Evolutionary conservation across 768 basidiomycete species (phyloP).

Genomic region (Termitomyces sp.): DNA sequence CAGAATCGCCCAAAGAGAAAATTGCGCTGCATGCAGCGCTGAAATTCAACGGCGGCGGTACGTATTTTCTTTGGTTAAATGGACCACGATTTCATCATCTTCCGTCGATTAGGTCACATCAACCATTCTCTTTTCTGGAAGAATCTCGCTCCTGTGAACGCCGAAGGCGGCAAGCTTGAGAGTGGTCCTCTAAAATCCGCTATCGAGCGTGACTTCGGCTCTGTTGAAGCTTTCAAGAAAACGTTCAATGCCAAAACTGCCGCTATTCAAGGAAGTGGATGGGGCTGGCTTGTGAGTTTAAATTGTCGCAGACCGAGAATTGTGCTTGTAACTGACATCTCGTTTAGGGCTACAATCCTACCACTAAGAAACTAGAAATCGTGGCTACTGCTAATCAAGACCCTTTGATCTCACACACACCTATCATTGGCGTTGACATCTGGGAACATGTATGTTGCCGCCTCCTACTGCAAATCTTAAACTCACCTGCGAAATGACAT

Average conservation of each 20-base stretch:
- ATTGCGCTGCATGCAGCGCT: constrained; percentile 88
- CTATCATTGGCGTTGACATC: constrained; percentile 94
- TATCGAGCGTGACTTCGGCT: constrained; percentile 79
- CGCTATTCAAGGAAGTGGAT: constrained; percentile 94
- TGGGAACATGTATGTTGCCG: constrained; percentile 83
- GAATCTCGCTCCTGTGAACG: constrained; percentile 76
- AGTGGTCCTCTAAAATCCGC: constrained; percentile 72
- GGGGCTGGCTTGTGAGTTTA: constrained; percentile 88
- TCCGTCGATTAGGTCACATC: constrained; percentile 60
- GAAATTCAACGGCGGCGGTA: constrained; percentile 97
- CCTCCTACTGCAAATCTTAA: background rate
- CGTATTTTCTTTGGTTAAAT: constrained; percentile 9
- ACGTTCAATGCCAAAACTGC: constrained; percentile 84
- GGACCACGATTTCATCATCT: too few species aligned
- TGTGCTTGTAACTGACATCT: background rate
- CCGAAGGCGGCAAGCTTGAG: constrained; percentile 59
- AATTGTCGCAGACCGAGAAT: background rate
- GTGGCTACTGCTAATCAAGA: constrained; percentile 97
- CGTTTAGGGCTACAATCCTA: constrained; percentile 61
- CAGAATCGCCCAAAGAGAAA: constrained; percentile 60
- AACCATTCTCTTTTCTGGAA: constrained; percentile 98
- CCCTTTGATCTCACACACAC: constrained; percentile 73
- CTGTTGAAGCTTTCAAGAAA: constrained; percentile 81
- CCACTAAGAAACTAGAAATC: constrained; percentile 75
- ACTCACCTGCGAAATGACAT: background rate